Conservation (phyloP, 495 filamentous ascomycete species). For the Aspergillus incahuasiensis region DNA sequence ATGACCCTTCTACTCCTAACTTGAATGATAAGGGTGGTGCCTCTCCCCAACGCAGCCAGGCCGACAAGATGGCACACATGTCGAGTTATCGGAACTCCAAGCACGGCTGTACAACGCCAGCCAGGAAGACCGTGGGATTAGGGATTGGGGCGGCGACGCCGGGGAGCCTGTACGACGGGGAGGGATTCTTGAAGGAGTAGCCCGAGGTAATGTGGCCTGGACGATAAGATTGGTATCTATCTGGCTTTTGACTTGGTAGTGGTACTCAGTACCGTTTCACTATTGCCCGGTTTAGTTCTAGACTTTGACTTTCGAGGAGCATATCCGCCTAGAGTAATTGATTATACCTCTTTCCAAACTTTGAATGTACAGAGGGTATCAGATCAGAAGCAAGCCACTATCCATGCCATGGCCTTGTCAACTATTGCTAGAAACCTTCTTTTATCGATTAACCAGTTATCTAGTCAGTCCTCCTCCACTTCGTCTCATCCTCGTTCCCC, state of each 20-base stretch:
- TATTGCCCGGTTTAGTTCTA: not conserved
- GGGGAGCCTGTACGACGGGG: conserved; percentile 45
- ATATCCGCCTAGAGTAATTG: not conserved
- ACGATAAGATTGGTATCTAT: not conserved
- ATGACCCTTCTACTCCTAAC: conserved; percentile 15
- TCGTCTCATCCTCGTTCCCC: conserved; percentile 45
- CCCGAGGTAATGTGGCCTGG: too few relatives aligned
- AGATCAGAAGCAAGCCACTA: not conserved
- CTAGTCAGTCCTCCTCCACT: conserved; percentile 59
- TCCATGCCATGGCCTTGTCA: not conserved
- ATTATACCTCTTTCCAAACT: not conserved
- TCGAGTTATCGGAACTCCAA: conserved; percentile 16
- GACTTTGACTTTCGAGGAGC: not conserved
- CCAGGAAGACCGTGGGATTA: conserved; percentile 30
- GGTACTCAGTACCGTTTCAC: not conserved
- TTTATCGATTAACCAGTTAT: not conserved
- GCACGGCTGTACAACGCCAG: conserved; percentile 29
- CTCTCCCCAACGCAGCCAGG: conserved; percentile 8
- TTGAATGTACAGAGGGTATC: not conserved
- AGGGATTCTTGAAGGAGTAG: conserved; percentile 46
- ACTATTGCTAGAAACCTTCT: not conserved
- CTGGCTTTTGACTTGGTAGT: not conserved
- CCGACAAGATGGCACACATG: conserved; percentile 15
- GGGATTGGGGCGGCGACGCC: conserved; percentile 35
- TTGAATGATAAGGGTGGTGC: conserved; percentile 12